Base-by-base conservation (phyloP, 306 rosid genomes). In the Glycine tomentella region DNA sequence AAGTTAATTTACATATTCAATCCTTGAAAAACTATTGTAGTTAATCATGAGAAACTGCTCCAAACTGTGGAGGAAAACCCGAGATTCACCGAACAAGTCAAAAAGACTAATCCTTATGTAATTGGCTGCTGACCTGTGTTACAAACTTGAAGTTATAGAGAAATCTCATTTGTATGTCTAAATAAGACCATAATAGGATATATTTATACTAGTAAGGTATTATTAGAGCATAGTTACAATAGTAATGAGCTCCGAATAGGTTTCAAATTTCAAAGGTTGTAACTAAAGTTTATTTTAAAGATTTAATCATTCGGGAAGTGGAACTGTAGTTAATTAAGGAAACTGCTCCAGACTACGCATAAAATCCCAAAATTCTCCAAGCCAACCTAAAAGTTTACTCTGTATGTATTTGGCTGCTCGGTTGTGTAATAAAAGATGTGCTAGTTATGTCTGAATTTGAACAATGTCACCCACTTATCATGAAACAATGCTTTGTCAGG, bases 51-150 rank as follows among this genome's bases (percentile, higher is more conserved):
- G 31, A 58, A 74, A 42, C 17, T 42, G 42, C 68, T 75, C 14
- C 42, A 20, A 42, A 75, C 45, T 12, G 8, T 42, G 20, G 57
- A 42, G 42, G 44, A 42, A 74, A 15, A 55, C 51, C 67, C 4
- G 57, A 16, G 31, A 25, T 25, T 25, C 31, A 40, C 25, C 1
- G 31, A 58, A 20, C n/a, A 12, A 58, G 57, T 16, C 25, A 20
- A 58, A 57, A 38, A 42, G 56, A 74, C 53, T 53, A 73, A 72
- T 55, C 16, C 2, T 33, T 74, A 58, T 74, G 69, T 16, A 74
- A 57, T 74, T 57, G 25, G 44, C 25, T 74, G 42, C 5, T 56
- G 11, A 20, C 38, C 7, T 53, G n/a, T 74, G 17, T 40, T 2
- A 38, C 53, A 38, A 36, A 55, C 52, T 20, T 6, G 64, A n/a